Percentiles rank a stretch among this genome's conserved stretches.
Evolutionary conservation across 345 rosid genomes (phyloP).

Genomic region (Anastatica hierochuntica): DNA sequence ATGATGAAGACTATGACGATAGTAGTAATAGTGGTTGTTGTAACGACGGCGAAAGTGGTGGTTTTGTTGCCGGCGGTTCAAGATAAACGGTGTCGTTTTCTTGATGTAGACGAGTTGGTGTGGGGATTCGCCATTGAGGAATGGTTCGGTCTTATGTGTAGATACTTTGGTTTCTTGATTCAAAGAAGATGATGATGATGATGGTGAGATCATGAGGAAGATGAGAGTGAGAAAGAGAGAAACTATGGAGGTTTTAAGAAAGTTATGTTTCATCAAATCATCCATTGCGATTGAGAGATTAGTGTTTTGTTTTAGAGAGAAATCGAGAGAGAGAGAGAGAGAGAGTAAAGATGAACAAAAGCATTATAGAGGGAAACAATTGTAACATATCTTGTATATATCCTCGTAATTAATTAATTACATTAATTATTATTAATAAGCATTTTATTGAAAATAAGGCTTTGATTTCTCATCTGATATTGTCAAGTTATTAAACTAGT

Average conservation of each 20-base stretch:
- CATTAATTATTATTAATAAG: too few relatives aligned
- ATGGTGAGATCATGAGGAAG: constrained; percentile 22
- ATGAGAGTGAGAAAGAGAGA: constrained; percentile 15
- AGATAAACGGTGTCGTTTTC: constrained; percentile 20
- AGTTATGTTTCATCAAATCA: constrained; percentile 3
- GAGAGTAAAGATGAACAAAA: neutral
- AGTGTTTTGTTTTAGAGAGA: neutral
- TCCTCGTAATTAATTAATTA: too few relatives aligned
- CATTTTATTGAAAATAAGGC: too few relatives aligned
- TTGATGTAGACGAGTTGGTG: constrained; percentile 22
- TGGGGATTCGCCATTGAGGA: neutral
- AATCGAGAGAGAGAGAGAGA: neutral
- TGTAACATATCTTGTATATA: too few relatives aligned
- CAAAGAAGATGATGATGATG: constrained; percentile 16
- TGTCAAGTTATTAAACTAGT: too few relatives aligned
- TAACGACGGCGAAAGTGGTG: constrained; percentile 6
- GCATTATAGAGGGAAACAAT: neutral
- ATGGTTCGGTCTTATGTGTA: constrained; percentile 1
- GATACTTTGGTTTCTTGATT: constrained; percentile 14
- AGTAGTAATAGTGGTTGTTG: constrained; percentile 6
- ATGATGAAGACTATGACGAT: constrained; percentile 3
- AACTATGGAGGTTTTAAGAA: constrained; percentile 15
- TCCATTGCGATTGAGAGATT: constrained; percentile 8
- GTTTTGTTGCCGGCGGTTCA: constrained; percentile 4
- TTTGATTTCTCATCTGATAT: too few relatives aligned